Evolutionary conservation across 352 stramenopile genomes (phyloP), one percentile per base, ranked within the genome.

Genomic region (Phytophthora tentaculata): DNA sequence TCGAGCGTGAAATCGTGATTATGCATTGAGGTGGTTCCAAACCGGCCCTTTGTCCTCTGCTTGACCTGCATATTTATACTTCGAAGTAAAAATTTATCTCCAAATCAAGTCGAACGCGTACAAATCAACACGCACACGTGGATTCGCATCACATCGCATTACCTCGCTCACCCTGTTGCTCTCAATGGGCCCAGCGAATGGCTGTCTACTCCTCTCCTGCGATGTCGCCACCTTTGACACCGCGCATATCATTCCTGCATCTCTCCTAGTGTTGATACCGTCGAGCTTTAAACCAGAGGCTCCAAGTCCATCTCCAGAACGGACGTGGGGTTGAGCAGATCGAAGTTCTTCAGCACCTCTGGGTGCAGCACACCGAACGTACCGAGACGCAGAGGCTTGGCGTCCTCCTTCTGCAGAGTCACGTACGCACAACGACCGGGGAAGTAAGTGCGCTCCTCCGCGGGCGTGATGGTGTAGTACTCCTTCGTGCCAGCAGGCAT

Each of bases 361-460:
- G 98, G 98, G 83, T 99, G 97, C 44, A 99, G 76, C 69, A 99
- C 97, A 55, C 98, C 98, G 71, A 99, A 99, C 58, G 89, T 97
- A 55, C 98, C 98, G 22, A 99, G 90, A 61, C 84, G 88, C 52
- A 77, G 61, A 43, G 83, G 75, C 56, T 83, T 66, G 4, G 77
- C 79, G 32, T 94, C 88, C 63, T 88, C 90, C 60, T 74, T 84
- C 61, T 86, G 73, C 49, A 99, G 82, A 57, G 98, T 82, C 63
- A 99, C 89, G 71, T 98, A 88, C 16, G 97, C 98, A 47, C 92
- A 98, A 62, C 97, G 95, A 23, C 97, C 97, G 0, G 96, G 90
- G 84, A 99, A 99, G 84, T 98, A 99, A 53, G 82, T 91, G 52
- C 72, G 62, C 61, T 92, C 76, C 54, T 78, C 67, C 35, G 88